phyloP scores from a whole-genome alignment of 352 stramenopile species.

The Phytopythium aichiense region DNA sequence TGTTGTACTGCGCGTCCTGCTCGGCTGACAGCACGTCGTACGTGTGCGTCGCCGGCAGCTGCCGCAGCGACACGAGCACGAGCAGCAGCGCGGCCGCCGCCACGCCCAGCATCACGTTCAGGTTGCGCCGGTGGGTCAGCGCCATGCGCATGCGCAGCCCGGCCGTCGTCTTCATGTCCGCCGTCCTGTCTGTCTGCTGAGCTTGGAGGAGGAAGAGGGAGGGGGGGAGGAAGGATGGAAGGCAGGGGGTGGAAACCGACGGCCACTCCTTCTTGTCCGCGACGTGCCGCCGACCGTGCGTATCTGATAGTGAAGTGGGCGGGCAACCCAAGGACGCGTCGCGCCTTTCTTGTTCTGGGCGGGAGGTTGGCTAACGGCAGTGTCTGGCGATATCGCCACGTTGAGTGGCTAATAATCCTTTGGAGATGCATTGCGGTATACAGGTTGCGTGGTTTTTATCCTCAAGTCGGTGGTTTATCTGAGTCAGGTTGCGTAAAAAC shows the following conservation, averaged over 20 bases:
- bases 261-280: neutral
- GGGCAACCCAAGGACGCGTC: neutral
- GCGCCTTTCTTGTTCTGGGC: neutral
- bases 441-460: neutral
- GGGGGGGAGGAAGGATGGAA: neutral
- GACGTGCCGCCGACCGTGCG: conserved; percentile 47
- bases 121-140: conserved; percentile 55
- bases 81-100: conserved; percentile 44
- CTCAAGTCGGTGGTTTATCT: too few species aligned
- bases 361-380: neutral
- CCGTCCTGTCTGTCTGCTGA: too few species aligned
- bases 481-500: too few species aligned
- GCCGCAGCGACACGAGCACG: conserved; percentile 40
- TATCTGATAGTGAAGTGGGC: conserved; percentile 3
- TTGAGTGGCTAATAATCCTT: neutral
- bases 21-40: conserved; percentile 25
- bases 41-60: conserved; percentile 23
- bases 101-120: conserved; percentile 51
- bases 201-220: neutral
- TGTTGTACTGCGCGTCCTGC: conserved; percentile 34
- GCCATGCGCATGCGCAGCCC: conserved; percentile 68
- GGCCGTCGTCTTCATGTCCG: conserved; percentile 48
- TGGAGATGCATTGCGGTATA: neutral
- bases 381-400: neutral
- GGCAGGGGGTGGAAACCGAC: too few species aligned